Conservation (phyloP, 345 rosid species). For the Arabidopsis suecica region DNA sequence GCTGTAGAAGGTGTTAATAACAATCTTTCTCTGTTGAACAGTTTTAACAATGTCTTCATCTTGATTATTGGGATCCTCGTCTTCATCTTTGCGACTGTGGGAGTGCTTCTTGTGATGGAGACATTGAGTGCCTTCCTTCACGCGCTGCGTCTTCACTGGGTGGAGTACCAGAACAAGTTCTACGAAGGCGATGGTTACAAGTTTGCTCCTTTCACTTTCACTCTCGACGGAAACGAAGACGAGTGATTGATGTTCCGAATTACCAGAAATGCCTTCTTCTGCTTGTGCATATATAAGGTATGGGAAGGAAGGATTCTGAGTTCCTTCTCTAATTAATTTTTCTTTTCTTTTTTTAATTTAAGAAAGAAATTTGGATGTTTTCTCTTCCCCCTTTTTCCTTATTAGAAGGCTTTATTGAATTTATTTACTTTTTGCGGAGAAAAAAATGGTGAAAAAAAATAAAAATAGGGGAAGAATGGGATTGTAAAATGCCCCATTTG, state of each 20-base stretch:
- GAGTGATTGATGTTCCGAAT: constrained; percentile 50
- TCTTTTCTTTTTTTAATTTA: background rate
- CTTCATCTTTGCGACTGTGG: constrained; percentile 83
- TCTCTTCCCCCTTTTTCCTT: constrained; percentile 18
- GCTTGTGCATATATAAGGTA: constrained; percentile 35
- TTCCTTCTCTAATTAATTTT: constrained; percentile 28
- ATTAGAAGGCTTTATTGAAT: constrained; percentile 21
- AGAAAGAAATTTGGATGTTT: constrained; percentile 5
- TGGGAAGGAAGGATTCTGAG: constrained; percentile 41
- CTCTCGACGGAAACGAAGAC: constrained; percentile 56
- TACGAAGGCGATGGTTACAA: constrained; percentile 97
- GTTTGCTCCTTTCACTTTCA: constrained; percentile 80
- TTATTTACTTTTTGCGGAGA: constrained; percentile 1
- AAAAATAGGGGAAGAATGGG: background rate
- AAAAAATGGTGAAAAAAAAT: constrained; percentile 4
- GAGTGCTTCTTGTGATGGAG: constrained; percentile 95
- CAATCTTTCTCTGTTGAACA: constrained; percentile 29
- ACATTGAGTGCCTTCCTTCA: constrained; percentile 95
- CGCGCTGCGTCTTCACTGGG: constrained; percentile 98
- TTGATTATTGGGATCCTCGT: constrained; percentile 68
- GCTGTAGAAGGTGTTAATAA: background rate
- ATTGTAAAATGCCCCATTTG: constrained; percentile 25
- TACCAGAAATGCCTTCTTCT: constrained; percentile 20
- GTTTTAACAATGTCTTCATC: constrained; percentile 80
- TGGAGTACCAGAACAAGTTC: constrained; percentile 94